Evolutionary conservation across 2,329 filamentous ascomycete genomes (phyloP), one percentile per base, ranked within the genome.

Genomic region (Colletotrichum echinochloae): DNA sequence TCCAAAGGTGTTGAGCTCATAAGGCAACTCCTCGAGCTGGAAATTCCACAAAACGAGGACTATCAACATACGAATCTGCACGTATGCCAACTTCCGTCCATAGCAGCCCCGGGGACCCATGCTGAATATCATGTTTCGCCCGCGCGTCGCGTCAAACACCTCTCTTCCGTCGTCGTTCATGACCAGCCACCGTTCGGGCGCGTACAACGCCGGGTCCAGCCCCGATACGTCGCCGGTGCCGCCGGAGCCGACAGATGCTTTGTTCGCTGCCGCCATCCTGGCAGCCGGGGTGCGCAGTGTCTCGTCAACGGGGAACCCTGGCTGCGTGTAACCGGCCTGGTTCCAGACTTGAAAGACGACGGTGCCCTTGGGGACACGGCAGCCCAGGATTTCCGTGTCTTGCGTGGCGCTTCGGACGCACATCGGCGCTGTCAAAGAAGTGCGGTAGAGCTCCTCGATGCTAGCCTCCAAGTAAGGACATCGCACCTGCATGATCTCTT

Each of bases 131-230:
- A 82, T 73, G 8, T 70, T 76, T 0, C 80, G 81, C 0, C 81
- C 81, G 1, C 81, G 78, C 37, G 73, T 70, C 1, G 77, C 59
- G 57, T 80, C 77, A 51, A 80, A 82, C 8, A 74, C 35, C 51
- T 73, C 69, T 18, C 55, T 51, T 16, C 59, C 61, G 16, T 73
- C 73, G 12, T 72, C 57, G 4, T 46, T 61, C 66, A 59, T 39
- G 1, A 75, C 49, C 39, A 82, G 75, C 80, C 81, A 83, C 20
- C 82, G 73, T 70, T 83, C 81, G 1, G 82, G 82, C 48, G 73
- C 74, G 72, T 80, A 83, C 8, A 67, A 67, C 1, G 60, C 74
- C 16, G 79, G 71, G 44, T 78, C 75, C 16, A 62, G 57, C 7
- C 48, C 46, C 1, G 52, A 48, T 3, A 18, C 57, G 1, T 56